phyloP scores from a whole-genome alignment of 768 basidiomycete genomes.

The Boletus subcaerulescens region DNA sequence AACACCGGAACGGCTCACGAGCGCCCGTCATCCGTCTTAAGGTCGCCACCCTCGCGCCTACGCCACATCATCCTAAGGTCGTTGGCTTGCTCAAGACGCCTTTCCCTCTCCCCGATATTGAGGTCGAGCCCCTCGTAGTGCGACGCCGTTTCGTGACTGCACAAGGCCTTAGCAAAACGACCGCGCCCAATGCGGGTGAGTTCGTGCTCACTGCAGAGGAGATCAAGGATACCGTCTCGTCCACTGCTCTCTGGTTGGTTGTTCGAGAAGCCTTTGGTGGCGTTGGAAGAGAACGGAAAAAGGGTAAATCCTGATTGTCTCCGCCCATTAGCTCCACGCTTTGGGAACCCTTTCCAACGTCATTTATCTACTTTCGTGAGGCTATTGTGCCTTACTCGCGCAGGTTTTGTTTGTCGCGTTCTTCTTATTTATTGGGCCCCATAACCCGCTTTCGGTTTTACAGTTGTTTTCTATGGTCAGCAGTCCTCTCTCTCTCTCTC shows the following conservation, averaged over 20 bases:
- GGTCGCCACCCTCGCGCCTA: conserved; percentile 83
- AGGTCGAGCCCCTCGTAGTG: conserved; percentile 58
- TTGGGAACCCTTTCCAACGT: background rate
- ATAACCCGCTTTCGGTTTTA: conserved; percentile 9
- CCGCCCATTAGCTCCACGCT: background rate
- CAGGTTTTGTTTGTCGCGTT: conserved; percentile 8
- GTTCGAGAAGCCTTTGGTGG: conserved; percentile 93
- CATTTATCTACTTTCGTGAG: conserved; percentile 18
- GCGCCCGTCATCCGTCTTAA: conserved; percentile 43
- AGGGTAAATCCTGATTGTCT: conserved; percentile 58
- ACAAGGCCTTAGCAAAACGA: conserved; percentile 27
- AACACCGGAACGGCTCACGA: conserved; percentile 4
- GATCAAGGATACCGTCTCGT: conserved; percentile 88
- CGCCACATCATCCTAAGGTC: conserved; percentile 95
- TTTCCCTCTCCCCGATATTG: conserved; percentile 81
- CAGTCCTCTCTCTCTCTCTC: background rate
- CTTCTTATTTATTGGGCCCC: conserved; percentile 16
- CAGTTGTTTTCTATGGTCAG: background rate
- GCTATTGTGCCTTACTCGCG: conserved; percentile 5
- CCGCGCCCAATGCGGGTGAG: conserved; percentile 18
- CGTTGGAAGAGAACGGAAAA: conserved; percentile 72
- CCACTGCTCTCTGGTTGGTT: conserved; percentile 86
- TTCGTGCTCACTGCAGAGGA: conserved; percentile 82
- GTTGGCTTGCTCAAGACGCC: conserved; percentile 90
- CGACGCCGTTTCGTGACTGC: conserved; percentile 45